Percentiles rank a stretch among this genome's conserved stretches.
phyloP scores from a whole-genome alignment of 495 filamentous ascomycete genomes.

The Aspergillus diversus region DNA sequence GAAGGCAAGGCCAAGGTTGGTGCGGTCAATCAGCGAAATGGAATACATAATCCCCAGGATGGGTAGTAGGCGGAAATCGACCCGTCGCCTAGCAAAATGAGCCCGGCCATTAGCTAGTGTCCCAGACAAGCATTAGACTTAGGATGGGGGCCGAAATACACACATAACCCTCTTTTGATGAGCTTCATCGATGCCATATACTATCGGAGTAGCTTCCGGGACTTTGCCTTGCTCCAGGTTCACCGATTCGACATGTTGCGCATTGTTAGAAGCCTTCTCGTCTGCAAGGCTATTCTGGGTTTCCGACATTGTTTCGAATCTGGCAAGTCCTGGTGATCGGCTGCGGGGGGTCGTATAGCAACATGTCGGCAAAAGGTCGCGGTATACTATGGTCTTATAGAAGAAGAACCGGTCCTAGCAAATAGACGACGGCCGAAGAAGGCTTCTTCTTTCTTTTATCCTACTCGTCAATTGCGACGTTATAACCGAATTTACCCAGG shows the following conservation, averaged over 20 bases:
- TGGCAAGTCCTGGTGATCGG: neutral
- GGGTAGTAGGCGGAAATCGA: slow-evolving; percentile 22
- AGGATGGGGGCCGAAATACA: neutral
- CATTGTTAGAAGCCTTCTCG: slow-evolving; percentile 8
- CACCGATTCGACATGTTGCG: slow-evolving; percentile 19
- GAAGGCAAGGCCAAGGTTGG: slow-evolving; percentile 22
- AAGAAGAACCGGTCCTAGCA: neutral
- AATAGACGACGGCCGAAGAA: slow-evolving; percentile 13
- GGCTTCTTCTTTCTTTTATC: slow-evolving; percentile 5
- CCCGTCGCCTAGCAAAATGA: slow-evolving; percentile 12
- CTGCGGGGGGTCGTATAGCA: neutral
- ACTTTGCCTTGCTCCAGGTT: slow-evolving; percentile 13
- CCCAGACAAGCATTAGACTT: neutral
- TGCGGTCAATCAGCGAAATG: slow-evolving; percentile 25
- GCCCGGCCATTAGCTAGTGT: neutral
- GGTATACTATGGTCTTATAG: neutral
- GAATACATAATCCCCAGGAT: slow-evolving; percentile 24
- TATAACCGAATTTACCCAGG: slow-evolving; percentile 16
- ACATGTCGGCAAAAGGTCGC: neutral
- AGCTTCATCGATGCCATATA: slow-evolving; percentile 25
- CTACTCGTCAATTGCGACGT: neutral
- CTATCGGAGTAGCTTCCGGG: neutral
- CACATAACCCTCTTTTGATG: slow-evolving; percentile 26
- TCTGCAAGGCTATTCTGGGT: neutral
- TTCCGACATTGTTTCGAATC: slow-evolving; percentile 8